Evolutionary conservation across 164 flowering plant species (phyloP), one percentile per base, ranked within the genome.

Genomic region (Chimonanthus praecox): DNA sequence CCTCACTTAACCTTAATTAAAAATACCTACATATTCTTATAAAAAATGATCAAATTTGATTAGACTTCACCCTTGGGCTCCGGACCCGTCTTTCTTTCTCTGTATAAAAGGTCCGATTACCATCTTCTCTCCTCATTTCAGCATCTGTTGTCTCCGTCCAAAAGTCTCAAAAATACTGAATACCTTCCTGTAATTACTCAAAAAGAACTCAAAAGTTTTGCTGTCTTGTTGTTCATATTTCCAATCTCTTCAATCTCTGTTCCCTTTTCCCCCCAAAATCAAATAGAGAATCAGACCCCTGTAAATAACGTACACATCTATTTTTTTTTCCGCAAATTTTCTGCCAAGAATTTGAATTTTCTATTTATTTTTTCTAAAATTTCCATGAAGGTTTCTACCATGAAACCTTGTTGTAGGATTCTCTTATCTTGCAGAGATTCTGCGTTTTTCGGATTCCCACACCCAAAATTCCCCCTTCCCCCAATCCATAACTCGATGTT

Each of bases 381-480:
- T 62, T 84, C 83, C 76, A 78, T 90, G 73, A 86, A 88, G 48
- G 73, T 85, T 72, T 79, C 87, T 5, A 82, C 85, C 47, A 81
- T 88, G 84, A 92, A 79, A 73, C 92, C 94, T 71, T 88, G 88
- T 78, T 85, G 90, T 81, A 90, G 85, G 78, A 78, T 87, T 49
- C 73, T 88, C 20, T 78, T 80, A 71, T 67, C 79, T 5, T 81
- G 78, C 60, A 83, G 76, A 73, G 75, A 75, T 43, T 85, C 88
- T 3, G 75, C 83, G 2, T 47, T 87, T 71, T 84, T 81, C 51
- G 83, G 85, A 71, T 64, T 58, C 68, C 54, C 71, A 15, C 46
- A 10, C 61, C 58, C 48, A 61, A 43, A 47, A 13, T 48, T 21
- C 60, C 54, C 58, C 46, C 7, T 6, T 4, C 47, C 68, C 51